phyloP scores from a whole-genome alignment of 805 yeast genomes.

The Ogataea polymorpha region DNA sequence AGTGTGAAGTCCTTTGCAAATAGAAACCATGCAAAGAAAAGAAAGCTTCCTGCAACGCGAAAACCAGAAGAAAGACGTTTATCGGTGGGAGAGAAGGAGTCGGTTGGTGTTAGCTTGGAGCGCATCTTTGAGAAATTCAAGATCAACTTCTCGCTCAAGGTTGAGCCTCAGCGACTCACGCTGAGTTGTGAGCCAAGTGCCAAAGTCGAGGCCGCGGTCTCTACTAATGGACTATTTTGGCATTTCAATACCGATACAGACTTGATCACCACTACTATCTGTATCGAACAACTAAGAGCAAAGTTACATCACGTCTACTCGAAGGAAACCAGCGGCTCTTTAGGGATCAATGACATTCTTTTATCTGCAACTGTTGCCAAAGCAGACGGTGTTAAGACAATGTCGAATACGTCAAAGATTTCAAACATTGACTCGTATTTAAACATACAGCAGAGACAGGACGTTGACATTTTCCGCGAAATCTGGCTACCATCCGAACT shows the following conservation, averaged over 20 bases:
- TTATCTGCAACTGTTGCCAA: slow-evolving; percentile 48
- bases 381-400: slow-evolving; percentile 36
- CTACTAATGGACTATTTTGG: slow-evolving; percentile 63
- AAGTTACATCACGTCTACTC: slow-evolving; percentile 89
- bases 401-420: slow-evolving; percentile 47
- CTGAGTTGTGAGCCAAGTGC: slow-evolving; percentile 94
- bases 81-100: slow-evolving; percentile 3
- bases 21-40: slow-evolving; percentile 11
- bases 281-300: slow-evolving; percentile 56
- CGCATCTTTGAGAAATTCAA: slow-evolving; percentile 54
- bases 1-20: slow-evolving; percentile 49
- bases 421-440: slow-evolving; percentile 58
- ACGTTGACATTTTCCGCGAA: slow-evolving; percentile 75
- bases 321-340: slow-evolving; percentile 78
- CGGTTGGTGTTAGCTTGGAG: slow-evolving; percentile 35
- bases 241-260: slow-evolving; percentile 50
- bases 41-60: slow-evolving; percentile 1
- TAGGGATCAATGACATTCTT: slow-evolving; percentile 45
- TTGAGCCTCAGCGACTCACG: slow-evolving; percentile 71
- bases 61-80: not conserved
- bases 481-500: slow-evolving; percentile 66
- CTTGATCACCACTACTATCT: slow-evolving; percentile 40
- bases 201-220: slow-evolving; percentile 81
- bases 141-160: slow-evolving; percentile 55
- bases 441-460: slow-evolving; percentile 83